Percentiles rank a stretch among this genome's conserved stretches.
These are phyloP conservation scores for Rheum nobile DNA, from an alignment of 148 eudicot genomes.

Conservation along the genomic window DNA sequence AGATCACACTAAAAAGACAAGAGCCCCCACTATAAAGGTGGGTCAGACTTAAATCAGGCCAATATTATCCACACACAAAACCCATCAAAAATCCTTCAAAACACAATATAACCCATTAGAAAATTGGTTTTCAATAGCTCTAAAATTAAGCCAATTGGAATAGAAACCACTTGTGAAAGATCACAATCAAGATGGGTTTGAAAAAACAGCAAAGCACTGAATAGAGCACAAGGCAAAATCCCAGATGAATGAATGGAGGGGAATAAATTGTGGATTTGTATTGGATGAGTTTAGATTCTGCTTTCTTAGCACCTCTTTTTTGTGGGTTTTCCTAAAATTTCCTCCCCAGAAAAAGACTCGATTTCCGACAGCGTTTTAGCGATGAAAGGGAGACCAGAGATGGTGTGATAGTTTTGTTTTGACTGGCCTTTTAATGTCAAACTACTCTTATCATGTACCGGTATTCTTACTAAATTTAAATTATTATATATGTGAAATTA, in stretches of 20 bases:
- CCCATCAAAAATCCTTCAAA: not conserved
- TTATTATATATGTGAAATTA: too few species aligned
- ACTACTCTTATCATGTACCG: too few species aligned
- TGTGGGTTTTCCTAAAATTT: not conserved
- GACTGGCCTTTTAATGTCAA: too few species aligned
- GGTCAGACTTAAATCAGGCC: not conserved
- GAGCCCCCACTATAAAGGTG: conserved; percentile 3
- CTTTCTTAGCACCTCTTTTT: not conserved
- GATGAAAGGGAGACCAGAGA: not conserved
- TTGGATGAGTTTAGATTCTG: not conserved
- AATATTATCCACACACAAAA: not conserved
- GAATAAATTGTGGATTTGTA: not conserved
- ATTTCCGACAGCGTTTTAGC: not conserved
- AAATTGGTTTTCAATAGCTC: not conserved
- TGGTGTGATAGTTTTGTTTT: too few species aligned
- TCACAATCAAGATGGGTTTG: not conserved
- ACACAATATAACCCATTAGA: not conserved
- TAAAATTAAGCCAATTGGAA: not conserved
- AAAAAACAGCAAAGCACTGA: not conserved
- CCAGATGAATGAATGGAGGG: not conserved
- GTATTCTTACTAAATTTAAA: too few species aligned
- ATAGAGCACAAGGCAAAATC: not conserved
- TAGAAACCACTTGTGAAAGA: not conserved
- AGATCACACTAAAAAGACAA: not conserved
- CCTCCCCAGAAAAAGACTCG: not conserved